These are phyloP conservation scores for Xylaria flabelliformis DNA, from an alignment of 495 filamentous ascomycete species.

Conservation along the genomic window DNA sequence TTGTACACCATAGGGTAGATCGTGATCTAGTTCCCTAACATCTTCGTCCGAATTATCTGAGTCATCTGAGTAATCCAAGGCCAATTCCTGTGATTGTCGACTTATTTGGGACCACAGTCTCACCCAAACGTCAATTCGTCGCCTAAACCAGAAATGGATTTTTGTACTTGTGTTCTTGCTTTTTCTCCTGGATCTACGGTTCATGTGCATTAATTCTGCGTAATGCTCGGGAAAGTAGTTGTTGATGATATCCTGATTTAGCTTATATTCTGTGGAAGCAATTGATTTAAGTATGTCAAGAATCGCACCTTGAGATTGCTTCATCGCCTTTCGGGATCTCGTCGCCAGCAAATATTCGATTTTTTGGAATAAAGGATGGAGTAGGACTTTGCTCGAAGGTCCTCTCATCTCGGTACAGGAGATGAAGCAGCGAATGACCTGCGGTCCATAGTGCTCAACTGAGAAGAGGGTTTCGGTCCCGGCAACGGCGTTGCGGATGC, in stretches of 20 bases:
- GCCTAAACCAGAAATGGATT: not conserved
- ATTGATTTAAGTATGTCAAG: not conserved
- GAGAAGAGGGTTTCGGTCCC: rapidly evolving
- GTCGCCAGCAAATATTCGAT: too few species aligned
- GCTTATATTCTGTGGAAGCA: not conserved
- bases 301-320: not conserved
- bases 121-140: not conserved
- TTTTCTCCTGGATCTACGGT: not conserved
- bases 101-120: not conserved
- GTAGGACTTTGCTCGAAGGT: not conserved
- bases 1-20: too few species aligned
- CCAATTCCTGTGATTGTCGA: too few species aligned
- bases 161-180: not conserved
- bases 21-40: too few species aligned
- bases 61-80: too few species aligned
- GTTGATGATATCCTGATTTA: not conserved
- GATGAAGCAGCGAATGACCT: not conserved
- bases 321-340: too few species aligned
- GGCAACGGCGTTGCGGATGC: not conserved
- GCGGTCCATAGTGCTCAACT: rapidly evolving
- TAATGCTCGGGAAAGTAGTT: not conserved
- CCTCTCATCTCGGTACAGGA: not conserved
- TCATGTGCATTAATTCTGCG: not conserved
- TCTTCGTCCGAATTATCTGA: too few species aligned
- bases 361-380: not conserved